These are phyloP conservation scores for Solanum paucissectum DNA, from an alignment of 257 asterid species.

Conservation along the genomic window DNA sequence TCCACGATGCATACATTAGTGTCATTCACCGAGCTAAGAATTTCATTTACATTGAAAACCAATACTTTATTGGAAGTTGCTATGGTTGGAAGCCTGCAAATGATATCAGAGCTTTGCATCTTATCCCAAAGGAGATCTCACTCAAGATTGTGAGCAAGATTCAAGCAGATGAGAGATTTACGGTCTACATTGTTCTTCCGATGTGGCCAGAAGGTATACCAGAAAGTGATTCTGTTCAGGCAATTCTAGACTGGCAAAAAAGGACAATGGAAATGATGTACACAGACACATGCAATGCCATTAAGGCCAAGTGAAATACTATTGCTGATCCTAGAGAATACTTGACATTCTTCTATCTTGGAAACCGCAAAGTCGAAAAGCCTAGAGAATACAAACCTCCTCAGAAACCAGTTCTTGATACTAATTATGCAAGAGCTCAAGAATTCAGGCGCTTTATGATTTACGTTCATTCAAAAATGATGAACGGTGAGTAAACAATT, in stretches of 20 bases:
- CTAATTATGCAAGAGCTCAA: conserved; percentile 59
- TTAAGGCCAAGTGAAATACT: conserved; percentile 30
- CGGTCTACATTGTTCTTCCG: conserved; percentile 65
- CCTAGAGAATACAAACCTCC: no score
- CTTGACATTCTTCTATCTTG: no score
- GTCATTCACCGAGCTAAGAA: conserved; percentile 79
- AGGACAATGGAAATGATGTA: conserved; percentile 98
- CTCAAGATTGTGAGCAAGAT: conserved; percentile 73
- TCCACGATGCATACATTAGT: conserved; percentile 70
- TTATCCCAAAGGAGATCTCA: conserved; percentile 71
- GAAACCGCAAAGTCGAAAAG: no score
- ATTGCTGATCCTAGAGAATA: conserved; percentile 8
- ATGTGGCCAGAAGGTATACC: conserved; percentile 98
- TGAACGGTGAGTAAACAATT: no score
- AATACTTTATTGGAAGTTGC: conserved; percentile 82
- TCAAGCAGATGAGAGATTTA: conserved; percentile 52
- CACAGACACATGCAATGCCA: conserved; percentile 41
- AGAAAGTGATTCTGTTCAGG: conserved; percentile 74
- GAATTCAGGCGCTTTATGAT: conserved; percentile 60
- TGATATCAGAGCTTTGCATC: conserved; percentile 42
- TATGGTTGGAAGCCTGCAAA: conserved; percentile 44
- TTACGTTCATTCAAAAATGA: no score
- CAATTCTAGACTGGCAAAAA: conserved; percentile 59
- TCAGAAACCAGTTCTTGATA: no score
- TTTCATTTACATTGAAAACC: conserved; percentile 81